A percentile compares a stretch with the other conserved stretches of the same genome.
Conservation (phyloP, 108 stramenopile species). For the Cylindrotheca fusiformis region DNA sequence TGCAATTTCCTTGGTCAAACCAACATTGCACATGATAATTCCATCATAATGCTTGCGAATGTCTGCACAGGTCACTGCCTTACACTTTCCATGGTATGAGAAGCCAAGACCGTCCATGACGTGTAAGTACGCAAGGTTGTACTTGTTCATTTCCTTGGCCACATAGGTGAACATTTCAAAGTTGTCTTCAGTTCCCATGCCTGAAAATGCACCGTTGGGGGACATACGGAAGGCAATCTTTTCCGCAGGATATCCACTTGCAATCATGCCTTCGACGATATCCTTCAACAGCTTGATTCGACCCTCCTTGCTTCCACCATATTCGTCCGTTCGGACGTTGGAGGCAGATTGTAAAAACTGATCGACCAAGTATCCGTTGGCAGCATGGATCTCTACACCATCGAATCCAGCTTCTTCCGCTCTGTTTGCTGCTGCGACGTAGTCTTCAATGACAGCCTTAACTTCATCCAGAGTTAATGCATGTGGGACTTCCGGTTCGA, state of each 20-base stretch:
- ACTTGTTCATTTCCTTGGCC: conserved; percentile 42
- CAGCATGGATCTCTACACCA: conserved; percentile 56
- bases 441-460: conserved; percentile 35
- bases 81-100: conserved; percentile 52
- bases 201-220: conserved; percentile 66
- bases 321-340: conserved; percentile 51
- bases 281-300: conserved; percentile 61
- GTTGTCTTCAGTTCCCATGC: conserved; percentile 67
- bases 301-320: conserved; percentile 65
- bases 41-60: conserved; percentile 49
- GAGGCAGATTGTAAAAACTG: conserved; percentile 43
- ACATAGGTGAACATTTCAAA: conserved; percentile 42
- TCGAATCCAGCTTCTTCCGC: conserved; percentile 55
- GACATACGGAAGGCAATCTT: conserved; percentile 65
- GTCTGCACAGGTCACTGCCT: conserved; percentile 34
- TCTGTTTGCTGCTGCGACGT: conserved; percentile 30
- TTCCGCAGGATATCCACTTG: conserved; percentile 43
- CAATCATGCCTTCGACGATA: conserved; percentile 54
- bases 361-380: conserved; percentile 67
- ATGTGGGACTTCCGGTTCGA: conserved; percentile 40
- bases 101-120: conserved; percentile 77
- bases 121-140: conserved; percentile 56
- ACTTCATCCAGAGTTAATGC: conserved; percentile 53
- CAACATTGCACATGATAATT: conserved; percentile 65
- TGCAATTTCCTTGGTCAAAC: conserved; percentile 54